Base-by-base conservation (phyloP, 169 alveolate species). In the Plasmodium knowlesi region DNA sequence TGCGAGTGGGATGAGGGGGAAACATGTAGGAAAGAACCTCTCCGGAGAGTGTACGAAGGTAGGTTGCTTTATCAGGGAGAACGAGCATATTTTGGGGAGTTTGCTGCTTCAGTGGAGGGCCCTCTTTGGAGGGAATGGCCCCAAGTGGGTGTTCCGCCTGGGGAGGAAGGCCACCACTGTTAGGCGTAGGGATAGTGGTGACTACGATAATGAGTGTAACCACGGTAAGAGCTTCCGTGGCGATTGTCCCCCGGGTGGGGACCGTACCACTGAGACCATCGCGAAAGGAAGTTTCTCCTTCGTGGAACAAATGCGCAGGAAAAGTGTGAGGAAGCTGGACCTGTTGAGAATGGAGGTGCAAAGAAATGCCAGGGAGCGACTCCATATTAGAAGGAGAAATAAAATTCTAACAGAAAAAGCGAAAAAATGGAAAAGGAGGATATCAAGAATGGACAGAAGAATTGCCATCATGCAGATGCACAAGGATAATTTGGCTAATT, bases 291-390 rank as follows among this genome's bases (percentile, higher is more conserved):
- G 14, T 5, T 1, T 25, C n/a, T 14, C 76, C 41, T 25, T 16
- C n/a, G 34, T 25, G 6, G 25, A n/a, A 61, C n/a, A 53, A 25
- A 30, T 54, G 25, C 43, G 34, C 22, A 92, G 32, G 54, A 67
- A 6, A 30, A 74, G 53, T 8, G 61, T 12, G 39, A 19, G 43
- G 22, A 78, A 50, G 8, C 28, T 61, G 46, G 80, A 67, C 39
- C 37, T 25, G 70, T 82, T 78, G 72, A 91, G 93, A 86, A 41
- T n/a, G 79, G 43, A 70, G 92, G 83, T 80, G 92, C 78, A 46
- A 50, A 83, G 16, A 67, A 41, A 83, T 41, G 41, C 22, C 8
- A 5, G 22, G 25, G 67, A 50, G 16, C 14, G 37, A 22, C 74
- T 34, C 12, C 46, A 39, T 30, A 81, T 74, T 43, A 10, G 12